Evolutionary conservation across 176 grass and related monocot genomes (phyloP).

Genomic region (Juncus effusus): DNA sequence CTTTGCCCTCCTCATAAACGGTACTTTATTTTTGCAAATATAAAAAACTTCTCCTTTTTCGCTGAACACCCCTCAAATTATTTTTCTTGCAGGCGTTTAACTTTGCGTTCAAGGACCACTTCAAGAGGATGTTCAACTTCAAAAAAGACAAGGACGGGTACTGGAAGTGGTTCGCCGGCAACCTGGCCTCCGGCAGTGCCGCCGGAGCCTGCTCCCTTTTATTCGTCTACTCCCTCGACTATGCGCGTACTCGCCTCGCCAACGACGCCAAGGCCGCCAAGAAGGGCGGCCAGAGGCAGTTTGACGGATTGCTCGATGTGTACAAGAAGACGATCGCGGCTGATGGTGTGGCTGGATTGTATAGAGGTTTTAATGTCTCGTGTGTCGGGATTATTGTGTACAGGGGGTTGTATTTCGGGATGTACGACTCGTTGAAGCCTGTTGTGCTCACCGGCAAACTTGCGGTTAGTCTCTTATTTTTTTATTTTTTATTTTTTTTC

Average conservation of each 20-base stretch:
- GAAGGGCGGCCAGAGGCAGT: conserved; percentile 55
- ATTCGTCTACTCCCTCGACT: conserved; percentile 63
- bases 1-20: neutral
- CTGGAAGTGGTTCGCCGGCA: conserved; percentile 71
- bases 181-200: conserved; percentile 56
- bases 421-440: conserved; percentile 64
- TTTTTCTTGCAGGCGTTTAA: conserved; percentile 43
- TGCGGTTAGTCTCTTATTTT: conserved; percentile 29
- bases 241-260: conserved; percentile 51
- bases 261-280: conserved; percentile 56
- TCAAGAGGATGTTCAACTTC: conserved; percentile 76
- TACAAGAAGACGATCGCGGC: conserved; percentile 42
- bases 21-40: too few species aligned
- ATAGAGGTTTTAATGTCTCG: conserved; percentile 58
- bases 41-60: neutral
- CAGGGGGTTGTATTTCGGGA: conserved; percentile 58
- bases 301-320: conserved; percentile 61
- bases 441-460: conserved; percentile 46
- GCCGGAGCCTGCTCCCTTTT: conserved; percentile 62
- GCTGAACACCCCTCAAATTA: too few species aligned
- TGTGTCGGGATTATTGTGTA: conserved; percentile 69
- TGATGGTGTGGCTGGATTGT: conserved; percentile 51
- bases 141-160: conserved; percentile 67
- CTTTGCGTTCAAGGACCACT: conserved; percentile 64
- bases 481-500: neutral